Percentiles rank a stretch among this genome's conserved stretches.
These are phyloP conservation scores for Triangularia setosa DNA, from an alignment of 2,329 filamentous ascomycete species.

Conservation along the genomic window DNA sequence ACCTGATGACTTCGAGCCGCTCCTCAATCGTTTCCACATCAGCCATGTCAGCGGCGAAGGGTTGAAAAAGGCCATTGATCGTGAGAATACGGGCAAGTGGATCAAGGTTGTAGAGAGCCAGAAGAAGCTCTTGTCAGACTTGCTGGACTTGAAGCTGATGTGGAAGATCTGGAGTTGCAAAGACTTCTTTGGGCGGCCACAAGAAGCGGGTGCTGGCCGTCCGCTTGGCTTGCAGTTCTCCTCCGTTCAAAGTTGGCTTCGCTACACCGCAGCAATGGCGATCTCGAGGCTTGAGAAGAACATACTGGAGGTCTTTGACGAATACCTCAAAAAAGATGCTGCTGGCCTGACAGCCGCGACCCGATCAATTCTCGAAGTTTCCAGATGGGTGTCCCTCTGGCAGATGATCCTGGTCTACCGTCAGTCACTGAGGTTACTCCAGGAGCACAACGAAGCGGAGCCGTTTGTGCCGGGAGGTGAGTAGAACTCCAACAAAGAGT, in stretches of 20 bases:
- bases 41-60: neutral
- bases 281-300: constrained; percentile 22
- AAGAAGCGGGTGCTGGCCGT: neutral
- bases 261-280: constrained; percentile 13
- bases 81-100: neutral
- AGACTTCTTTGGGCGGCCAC: constrained; percentile 8
- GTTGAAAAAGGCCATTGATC: neutral
- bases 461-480: constrained; percentile 14
- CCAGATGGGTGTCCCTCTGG: constrained; percentile 23
- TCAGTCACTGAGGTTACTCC: constrained; percentile 16
- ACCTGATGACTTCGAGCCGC: constrained; percentile 9
- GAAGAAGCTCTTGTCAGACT: constrained; percentile 13
- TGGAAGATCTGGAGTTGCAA: constrained; percentile 23
- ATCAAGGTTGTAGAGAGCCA: neutral
- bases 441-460: constrained; percentile 14
- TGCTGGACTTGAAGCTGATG: constrained; percentile 23
- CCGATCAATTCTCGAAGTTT: constrained; percentile 10
- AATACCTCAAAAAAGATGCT: constrained; percentile 7
- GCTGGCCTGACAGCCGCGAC: neutral
- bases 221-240: constrained; percentile 1
- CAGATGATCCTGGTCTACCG: constrained; percentile 27
- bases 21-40: constrained; percentile 20
- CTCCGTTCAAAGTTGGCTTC: constrained; percentile 21
- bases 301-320: constrained; percentile 18
- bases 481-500: neutral